Percentiles rank a stretch among this genome's conserved stretches.
These are phyloP conservation scores for Chlorella sp. DNA, from an alignment of 139 green algal species.

Conservation along the genomic window DNA sequence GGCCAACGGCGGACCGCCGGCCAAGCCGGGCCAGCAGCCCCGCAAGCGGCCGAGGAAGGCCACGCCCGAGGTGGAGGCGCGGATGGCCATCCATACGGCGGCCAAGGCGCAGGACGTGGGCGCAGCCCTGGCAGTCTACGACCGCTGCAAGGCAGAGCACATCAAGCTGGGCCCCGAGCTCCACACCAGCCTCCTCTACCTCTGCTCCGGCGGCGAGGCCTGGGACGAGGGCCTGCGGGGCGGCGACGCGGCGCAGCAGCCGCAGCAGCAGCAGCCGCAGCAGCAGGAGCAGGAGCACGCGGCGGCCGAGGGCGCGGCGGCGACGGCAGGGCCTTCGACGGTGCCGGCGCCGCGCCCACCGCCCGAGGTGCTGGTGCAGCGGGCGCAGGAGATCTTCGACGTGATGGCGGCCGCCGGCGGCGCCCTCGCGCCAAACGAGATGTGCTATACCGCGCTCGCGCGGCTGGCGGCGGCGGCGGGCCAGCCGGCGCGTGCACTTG, in stretches of 20 bases:
- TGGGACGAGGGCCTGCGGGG: slow-evolving; percentile 39
- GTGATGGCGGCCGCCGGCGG: slow-evolving; percentile 11
- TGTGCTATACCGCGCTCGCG: slow-evolving; percentile 40
- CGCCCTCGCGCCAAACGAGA: background rate
- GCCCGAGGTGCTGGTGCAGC: background rate
- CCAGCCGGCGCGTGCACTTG: slow-evolving; percentile 41
- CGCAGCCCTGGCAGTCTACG: slow-evolving; percentile 40
- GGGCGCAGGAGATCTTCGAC: slow-evolving; percentile 24
- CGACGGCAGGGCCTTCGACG: background rate
- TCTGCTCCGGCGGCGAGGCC: slow-evolving; percentile 48
- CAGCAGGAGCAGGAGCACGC: background rate
- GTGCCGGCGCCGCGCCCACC: background rate
- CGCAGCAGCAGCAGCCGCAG: background rate
- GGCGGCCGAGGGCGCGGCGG: background rate
- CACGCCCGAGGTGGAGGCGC: slow-evolving; percentile 8
- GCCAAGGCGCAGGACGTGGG: slow-evolving; percentile 24
- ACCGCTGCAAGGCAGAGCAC: slow-evolving; percentile 30
- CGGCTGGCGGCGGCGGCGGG: slow-evolving; percentile 44
- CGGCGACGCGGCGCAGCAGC: background rate
- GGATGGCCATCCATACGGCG: slow-evolving; percentile 32
- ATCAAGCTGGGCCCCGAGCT: slow-evolving; percentile 23
- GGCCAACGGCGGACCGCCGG: too few species aligned
- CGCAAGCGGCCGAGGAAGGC: slow-evolving; percentile 12
- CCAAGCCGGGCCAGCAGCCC: background rate
- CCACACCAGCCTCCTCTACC: slow-evolving; percentile 47